Conservation (phyloP, 371 early-diverging fungal genomes). For the Apophysomyces trapeziformis region DNA sequence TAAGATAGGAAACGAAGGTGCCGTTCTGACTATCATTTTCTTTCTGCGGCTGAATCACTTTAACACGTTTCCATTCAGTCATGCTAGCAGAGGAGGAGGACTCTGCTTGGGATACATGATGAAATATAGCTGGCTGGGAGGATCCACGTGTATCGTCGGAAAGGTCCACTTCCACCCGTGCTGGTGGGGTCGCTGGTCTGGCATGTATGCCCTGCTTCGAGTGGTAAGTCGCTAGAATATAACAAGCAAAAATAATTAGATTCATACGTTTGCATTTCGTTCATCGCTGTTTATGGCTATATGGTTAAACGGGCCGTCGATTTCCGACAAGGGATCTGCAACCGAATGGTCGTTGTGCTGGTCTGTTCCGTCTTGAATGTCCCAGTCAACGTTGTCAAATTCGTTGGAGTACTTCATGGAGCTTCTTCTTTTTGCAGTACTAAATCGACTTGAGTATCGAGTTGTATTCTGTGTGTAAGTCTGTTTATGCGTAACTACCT, state of each 20-base stretch:
- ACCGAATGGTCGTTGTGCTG: slow-evolving; percentile 9
- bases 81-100: neutral
- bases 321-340: slow-evolving; percentile 20
- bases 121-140: slow-evolving; percentile 3
- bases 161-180: neutral
- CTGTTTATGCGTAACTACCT: neutral
- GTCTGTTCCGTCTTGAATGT: slow-evolving; percentile 21
- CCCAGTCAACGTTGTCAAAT: slow-evolving; percentile 44
- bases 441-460: neutral
- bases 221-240: slow-evolving; percentile 2
- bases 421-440: neutral
- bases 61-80: slow-evolving; percentile 28
- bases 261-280: too few species aligned
- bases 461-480: neutral
- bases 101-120: neutral
- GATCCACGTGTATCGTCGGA: neutral
- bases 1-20: slow-evolving; percentile 85
- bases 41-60: slow-evolving; percentile 80
- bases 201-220: neutral
- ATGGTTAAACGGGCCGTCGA: slow-evolving; percentile 12
- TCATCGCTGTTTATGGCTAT: neutral
- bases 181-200: neutral
- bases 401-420: slow-evolving; percentile 37
- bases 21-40: slow-evolving; percentile 84
- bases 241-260: neutral